Base-by-base conservation (phyloP, 2,329 filamentous ascomycete genomes). In the Byssoonygena ceratinophila region DNA sequence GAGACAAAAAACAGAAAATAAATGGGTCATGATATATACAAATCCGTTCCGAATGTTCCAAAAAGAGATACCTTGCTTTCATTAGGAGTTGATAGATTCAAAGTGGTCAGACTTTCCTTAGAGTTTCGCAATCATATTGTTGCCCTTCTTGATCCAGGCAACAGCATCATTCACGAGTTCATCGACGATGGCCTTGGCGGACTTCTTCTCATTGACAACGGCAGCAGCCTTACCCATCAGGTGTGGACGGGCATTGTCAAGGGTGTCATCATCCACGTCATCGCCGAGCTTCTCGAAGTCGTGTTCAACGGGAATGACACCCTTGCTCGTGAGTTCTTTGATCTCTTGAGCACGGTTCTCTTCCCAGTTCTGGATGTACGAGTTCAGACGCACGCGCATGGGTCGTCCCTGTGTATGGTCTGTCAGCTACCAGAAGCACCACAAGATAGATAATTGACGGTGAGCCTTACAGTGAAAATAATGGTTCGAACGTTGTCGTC, bases 141-240 rank as follows among this genome's bases (percentile, higher is more conserved):
- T 80, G 58, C 85, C 85, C 64, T 76, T 79, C 66, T 83, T 75
- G 61, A 95, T 68, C 69, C 78, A 80, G 56, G 75, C 76, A 54
- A 87, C 82, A 37, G 90, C 92, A 65, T 94, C 90, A 49, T 74
- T 71, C 58, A 98, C 86, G 62, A 98, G 85, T 75, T 98, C 92
- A 65, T 98, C 92, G 36, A 98, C 84, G 56, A 98, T 91, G 16
- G 71, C 86, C 79, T 90, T 94, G 57, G 92, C 92, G 36, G 79
- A 75, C 82, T 94, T 94, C 77, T 84, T 85, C 74, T 97, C 89
- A 65, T 91, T 92, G 53, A 92, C 86, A 29, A 96, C 87, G 25
- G 92, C 91, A 34, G 92, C 86, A 56, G 87, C 91, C 79, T 97
- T 94, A 69, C 92, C 92, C 92, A 98, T 98, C 61, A 96, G 73